Evolutionary conservation across 257 asterid genomes (phyloP).

Genomic region (Ilex asprella): DNA sequence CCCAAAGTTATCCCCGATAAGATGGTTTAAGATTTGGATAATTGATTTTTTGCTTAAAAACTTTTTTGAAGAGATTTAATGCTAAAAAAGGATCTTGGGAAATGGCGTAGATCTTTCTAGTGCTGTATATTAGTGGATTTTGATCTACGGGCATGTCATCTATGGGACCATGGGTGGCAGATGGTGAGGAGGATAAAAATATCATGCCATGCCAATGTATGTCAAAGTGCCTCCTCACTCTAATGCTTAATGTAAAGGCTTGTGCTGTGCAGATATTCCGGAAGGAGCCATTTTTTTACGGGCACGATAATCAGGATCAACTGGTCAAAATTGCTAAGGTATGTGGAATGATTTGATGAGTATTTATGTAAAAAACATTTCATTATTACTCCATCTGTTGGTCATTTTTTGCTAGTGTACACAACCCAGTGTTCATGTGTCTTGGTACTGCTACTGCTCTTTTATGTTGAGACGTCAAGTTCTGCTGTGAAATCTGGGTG

Average conservation of each 20-base stretch:
- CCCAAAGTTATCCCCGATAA: neutral
- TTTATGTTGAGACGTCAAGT: too few species aligned
- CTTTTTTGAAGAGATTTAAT: too few species aligned
- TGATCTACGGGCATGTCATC: neutral
- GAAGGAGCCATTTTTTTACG: constrained; percentile 91
- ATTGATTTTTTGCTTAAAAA: too few species aligned
- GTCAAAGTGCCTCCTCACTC: neutral
- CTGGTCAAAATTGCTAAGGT: constrained; percentile 93
- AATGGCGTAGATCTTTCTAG: too few species aligned
- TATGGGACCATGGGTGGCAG: constrained; percentile 6
- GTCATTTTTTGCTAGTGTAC: too few species aligned
- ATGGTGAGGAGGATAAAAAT: neutral
- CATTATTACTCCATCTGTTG: too few species aligned
- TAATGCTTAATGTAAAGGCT: constrained; percentile 26
- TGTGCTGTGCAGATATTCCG: constrained; percentile 62
- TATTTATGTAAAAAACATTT: neutral
- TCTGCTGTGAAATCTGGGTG: too few species aligned
- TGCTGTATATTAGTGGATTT: neutral
- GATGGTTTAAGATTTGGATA: too few species aligned
- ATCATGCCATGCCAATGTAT: neutral
- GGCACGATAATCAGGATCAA: constrained; percentile 89
- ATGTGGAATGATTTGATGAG: neutral
- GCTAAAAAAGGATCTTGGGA: too few species aligned
- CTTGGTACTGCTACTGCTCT: too few species aligned
- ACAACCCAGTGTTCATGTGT: too few species aligned